phyloP scores from a whole-genome alignment of 78 protist species.

The Guillardia theta region DNA sequence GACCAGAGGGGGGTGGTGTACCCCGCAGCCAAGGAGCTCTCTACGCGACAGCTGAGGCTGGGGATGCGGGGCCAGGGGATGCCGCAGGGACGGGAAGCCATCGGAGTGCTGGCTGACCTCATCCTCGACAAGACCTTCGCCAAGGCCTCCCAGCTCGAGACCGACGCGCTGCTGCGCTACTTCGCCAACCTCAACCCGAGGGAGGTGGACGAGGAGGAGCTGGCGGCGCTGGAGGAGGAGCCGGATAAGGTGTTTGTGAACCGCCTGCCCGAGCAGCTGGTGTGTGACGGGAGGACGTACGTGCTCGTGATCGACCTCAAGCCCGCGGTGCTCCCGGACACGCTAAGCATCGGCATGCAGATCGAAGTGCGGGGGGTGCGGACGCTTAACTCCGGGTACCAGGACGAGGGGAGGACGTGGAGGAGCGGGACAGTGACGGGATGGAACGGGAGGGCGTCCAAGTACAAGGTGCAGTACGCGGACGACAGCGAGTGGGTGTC shows the following conservation, averaged over 20 bases:
- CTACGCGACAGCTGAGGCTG: not conserved
- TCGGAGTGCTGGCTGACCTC: not conserved
- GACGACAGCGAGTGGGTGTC: not conserved
- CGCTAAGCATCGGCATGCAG: not conserved
- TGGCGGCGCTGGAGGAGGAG: not conserved
- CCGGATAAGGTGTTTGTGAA: not conserved
- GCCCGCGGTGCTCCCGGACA: not conserved
- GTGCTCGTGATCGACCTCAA: not conserved
- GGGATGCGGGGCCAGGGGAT: not conserved
- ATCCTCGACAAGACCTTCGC: not conserved
- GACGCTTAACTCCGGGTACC: not conserved
- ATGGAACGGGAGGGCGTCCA: not conserved
- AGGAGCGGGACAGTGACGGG: not conserved
- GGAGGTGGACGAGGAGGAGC: not conserved
- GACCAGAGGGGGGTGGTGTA: not conserved
- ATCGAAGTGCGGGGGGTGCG: not conserved
- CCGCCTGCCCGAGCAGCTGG: not conserved
- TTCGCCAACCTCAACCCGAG: not conserved
- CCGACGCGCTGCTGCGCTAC: not conserved
- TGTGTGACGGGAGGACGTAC: not conserved
- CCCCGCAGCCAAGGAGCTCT: not conserved
- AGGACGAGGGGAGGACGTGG: not conserved
- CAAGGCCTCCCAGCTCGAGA: not conserved
- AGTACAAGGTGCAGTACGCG: not conserved
- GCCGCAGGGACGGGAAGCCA: not conserved